phyloP scores from a whole-genome alignment of 2,329 filamentous ascomycete species.

The Ophiostoma piceae region DNA sequence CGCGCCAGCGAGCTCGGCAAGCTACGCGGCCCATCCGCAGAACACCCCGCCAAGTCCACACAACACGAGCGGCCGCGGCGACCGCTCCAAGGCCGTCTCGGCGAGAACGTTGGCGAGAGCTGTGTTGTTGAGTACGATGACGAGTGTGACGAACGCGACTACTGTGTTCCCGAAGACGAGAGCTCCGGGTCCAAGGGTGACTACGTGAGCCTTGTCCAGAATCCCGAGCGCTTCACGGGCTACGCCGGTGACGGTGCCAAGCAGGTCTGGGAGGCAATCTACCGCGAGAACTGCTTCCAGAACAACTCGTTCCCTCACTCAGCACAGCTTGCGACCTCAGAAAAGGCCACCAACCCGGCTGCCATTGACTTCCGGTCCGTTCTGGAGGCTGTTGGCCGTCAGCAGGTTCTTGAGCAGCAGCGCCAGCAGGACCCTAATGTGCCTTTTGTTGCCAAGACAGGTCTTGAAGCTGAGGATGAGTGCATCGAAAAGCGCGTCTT shows the following conservation, averaged over 20 bases:
- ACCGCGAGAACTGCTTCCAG: constrained; percentile 93
- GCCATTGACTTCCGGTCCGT: constrained; percentile 58
- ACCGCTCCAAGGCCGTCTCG: constrained; percentile 76
- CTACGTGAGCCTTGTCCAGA: constrained; percentile 89
- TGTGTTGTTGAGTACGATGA: constrained; percentile 97
- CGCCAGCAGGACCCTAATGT: constrained; percentile 51
- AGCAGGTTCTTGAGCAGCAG: constrained; percentile 57
- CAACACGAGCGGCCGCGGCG: constrained; percentile 65
- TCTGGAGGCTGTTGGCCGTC: constrained; percentile 53
- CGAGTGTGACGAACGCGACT: constrained; percentile 93
- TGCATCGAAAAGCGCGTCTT: constrained; percentile 99
- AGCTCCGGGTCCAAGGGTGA: constrained; percentile 80
- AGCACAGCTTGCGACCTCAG: constrained; percentile 48
- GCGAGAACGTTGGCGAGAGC: constrained; percentile 84
- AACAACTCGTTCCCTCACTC: constrained; percentile 58
- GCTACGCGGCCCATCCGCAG: constrained; percentile 83
- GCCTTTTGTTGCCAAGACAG: constrained; percentile 57
- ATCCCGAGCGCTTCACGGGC: constrained; percentile 92
- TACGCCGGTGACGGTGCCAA: constrained; percentile 79
- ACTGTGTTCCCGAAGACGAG: constrained; percentile 94
- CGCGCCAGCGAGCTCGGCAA: constrained; percentile 87
- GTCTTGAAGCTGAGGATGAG: constrained; percentile 77
- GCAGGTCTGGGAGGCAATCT: constrained; percentile 95
- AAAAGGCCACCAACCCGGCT: constrained; percentile 46
- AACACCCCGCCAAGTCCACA: constrained; percentile 72